phyloP scores from a whole-genome alignment of 164 flowering plant species.

The Vitis cinerea region DNA sequence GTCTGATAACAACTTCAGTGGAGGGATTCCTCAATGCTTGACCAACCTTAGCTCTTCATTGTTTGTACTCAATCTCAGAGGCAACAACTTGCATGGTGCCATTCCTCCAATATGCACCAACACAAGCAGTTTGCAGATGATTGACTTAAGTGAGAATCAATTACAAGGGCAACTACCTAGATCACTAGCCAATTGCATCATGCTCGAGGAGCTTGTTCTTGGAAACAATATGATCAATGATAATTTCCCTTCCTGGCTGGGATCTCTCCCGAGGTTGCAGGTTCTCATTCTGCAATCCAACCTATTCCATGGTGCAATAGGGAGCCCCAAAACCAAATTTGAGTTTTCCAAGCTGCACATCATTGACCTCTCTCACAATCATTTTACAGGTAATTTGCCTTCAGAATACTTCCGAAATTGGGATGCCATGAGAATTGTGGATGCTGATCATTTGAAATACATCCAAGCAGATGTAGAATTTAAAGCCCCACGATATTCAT shows the following conservation, averaged over 20 bases:
- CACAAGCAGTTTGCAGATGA: slow-evolving; percentile 1
- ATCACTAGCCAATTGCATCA: slow-evolving; percentile 13
- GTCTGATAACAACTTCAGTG: slow-evolving; percentile 20
- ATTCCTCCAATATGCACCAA: slow-evolving; percentile 7
- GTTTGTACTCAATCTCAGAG: slow-evolving; percentile 1
- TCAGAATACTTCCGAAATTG: no score
- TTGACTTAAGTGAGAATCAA: slow-evolving; percentile 8
- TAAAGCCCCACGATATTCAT: no score
- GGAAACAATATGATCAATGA: slow-evolving; percentile 13
- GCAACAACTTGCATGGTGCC: slow-evolving; percentile 9
- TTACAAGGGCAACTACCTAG: slow-evolving; percentile 12
- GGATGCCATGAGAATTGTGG: no score
- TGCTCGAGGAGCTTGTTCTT: slow-evolving; percentile 9
- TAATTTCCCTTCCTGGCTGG: slow-evolving; percentile 21
- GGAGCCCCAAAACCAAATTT: no score
- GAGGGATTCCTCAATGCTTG: slow-evolving; percentile 20
- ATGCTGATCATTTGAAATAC: no score
- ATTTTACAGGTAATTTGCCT: no score
- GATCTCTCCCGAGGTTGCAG: slow-evolving; percentile 3
- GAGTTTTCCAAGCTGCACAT: no score
- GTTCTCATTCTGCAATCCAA: slow-evolving; percentile 15
- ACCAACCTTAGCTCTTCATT: slow-evolving; percentile 8
- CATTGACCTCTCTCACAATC: no score
- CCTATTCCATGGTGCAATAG: neutral
- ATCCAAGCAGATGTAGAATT: no score